Conservation (phyloP, 73 alveolate genomes). For the Tetrahymena thermophila region DNA sequence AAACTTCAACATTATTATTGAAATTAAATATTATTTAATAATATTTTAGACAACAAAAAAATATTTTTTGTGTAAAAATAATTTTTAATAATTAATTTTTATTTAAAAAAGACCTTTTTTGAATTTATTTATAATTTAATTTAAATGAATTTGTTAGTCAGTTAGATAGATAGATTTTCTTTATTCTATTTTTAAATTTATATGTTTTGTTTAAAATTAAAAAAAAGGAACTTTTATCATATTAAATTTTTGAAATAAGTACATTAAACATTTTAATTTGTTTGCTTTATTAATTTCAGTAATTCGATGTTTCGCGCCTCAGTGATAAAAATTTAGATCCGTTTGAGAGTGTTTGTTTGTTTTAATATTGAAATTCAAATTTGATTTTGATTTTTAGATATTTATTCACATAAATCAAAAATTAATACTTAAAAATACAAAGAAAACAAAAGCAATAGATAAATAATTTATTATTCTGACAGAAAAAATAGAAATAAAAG, state of each 20-base stretch:
- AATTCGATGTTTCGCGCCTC: background rate
- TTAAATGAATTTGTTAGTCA: background rate
- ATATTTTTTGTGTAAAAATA: no score
- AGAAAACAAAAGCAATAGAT: background rate
- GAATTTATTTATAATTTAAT: no score
- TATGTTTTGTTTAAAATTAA: background rate
- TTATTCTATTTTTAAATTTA: background rate
- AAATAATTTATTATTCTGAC: background rate
- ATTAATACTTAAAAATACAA: background rate
- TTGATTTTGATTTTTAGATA: background rate
- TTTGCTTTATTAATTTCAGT: background rate
- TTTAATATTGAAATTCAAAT: background rate
- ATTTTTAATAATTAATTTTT: no score
- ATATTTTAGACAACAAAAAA: no score
- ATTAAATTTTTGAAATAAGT: background rate
- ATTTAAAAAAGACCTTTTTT: no score
- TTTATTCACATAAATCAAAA: background rate
- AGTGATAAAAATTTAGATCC: background rate
- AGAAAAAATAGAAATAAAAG: background rate
- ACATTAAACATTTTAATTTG: background rate
- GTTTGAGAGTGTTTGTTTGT: background rate
- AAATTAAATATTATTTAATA: no score
- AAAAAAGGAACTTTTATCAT: background rate
- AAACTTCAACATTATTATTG: no score
- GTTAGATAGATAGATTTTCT: background rate